Evolutionary conservation across 495 filamentous ascomycete genomes (phyloP), one percentile per base, ranked within the genome.

Genomic region (Halenospora varia): DNA sequence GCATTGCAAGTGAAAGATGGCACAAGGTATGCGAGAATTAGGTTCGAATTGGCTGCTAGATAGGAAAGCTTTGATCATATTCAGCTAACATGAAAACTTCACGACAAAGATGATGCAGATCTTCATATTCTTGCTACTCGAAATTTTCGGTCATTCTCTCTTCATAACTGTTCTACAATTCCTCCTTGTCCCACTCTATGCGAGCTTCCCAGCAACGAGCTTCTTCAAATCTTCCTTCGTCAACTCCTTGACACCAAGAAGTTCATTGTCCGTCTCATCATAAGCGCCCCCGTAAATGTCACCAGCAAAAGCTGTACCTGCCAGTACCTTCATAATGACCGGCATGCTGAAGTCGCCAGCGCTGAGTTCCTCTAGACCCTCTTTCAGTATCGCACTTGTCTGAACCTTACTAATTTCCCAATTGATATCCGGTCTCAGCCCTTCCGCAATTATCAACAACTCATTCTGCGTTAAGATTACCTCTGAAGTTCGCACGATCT

Each of bases 271-370:
- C 53, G 61, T 23, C 53, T 48, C 52, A 25, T 67, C 60, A 51
- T 71, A 73, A 25, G 62, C 59, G 8, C 57, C 48, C n/a, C 73
- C 73, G 50, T 69, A 77, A 22, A 70, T 76, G 15, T 82, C 80
- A 1, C 71, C 76, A 59, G 63, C 78, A 51, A 77, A 62, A 9
- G 56, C 56, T 20, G 75, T 47, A 24, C 75, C 74, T 42, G 25
- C 25, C 40, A 63, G 70, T 68, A 25, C 66, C 55, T 29, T 59
- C 52, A 48, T 55, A 59, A 50, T 66, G 24, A 47, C 41, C 22
- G 53, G 48, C 46, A 47, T 56, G 53, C 59, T 56, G 25, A 61
- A 61, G 26, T 61, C 59, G n/a, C 59, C 59, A 39, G 47, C 53
- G 24, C 24, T 44, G 47, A 56, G 1, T 55, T 35, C 66, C 61